Percentiles rank a stretch among this genome's conserved stretches.
Evolutionary conservation across 352 stramenopile species (phyloP).

Genomic region (Phytophthora parvispora): DNA sequence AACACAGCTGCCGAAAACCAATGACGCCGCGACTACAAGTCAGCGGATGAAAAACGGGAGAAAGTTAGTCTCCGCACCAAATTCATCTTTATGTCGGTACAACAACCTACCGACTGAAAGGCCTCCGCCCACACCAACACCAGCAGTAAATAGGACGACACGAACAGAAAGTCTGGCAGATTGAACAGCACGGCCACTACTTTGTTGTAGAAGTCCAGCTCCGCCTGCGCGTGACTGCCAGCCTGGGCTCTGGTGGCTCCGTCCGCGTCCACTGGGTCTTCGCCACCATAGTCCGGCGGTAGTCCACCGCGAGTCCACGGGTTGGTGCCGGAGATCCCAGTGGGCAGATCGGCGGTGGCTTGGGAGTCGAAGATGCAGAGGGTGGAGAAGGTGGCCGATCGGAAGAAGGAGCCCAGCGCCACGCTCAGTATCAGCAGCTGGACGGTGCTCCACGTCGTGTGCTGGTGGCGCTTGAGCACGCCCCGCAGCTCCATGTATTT

Average conservation of each 20-base stretch:
- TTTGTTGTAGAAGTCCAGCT: slow-evolving; percentile 93
- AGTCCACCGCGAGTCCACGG: slow-evolving; percentile 22
- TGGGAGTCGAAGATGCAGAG: slow-evolving; percentile 91
- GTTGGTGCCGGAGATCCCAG: slow-evolving; percentile 31
- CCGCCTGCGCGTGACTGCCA: slow-evolving; percentile 49
- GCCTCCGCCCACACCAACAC: slow-evolving; percentile 93
- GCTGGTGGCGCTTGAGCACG: slow-evolving; percentile 73
- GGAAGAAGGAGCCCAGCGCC: slow-evolving; percentile 88
- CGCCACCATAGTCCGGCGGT: slow-evolving; percentile 10
- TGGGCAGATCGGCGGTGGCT: slow-evolving; percentile 52
- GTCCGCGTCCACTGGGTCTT: slow-evolving; percentile 24
- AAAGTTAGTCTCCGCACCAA: slow-evolving; percentile 10
- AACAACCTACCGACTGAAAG: slow-evolving; percentile 82
- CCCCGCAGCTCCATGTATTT: slow-evolving; percentile 81
- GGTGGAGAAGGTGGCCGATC: slow-evolving; percentile 88
- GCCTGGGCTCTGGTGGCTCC: slow-evolving; percentile 14
- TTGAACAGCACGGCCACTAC: slow-evolving; percentile 94
- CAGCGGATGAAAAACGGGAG: neutral
- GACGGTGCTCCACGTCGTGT: slow-evolving; percentile 82
- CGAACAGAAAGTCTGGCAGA: slow-evolving; percentile 93
- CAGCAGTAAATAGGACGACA: slow-evolving; percentile 93
- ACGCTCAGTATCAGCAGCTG: slow-evolving; percentile 88
- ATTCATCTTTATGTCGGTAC: neutral
- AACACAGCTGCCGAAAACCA: slow-evolving; percentile 92
- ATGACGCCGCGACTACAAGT: slow-evolving; percentile 82